These are phyloP conservation scores for Abortiporus biennis DNA, from an alignment of 1,284 basidiomycete genomes.

Conservation along the genomic window DNA sequence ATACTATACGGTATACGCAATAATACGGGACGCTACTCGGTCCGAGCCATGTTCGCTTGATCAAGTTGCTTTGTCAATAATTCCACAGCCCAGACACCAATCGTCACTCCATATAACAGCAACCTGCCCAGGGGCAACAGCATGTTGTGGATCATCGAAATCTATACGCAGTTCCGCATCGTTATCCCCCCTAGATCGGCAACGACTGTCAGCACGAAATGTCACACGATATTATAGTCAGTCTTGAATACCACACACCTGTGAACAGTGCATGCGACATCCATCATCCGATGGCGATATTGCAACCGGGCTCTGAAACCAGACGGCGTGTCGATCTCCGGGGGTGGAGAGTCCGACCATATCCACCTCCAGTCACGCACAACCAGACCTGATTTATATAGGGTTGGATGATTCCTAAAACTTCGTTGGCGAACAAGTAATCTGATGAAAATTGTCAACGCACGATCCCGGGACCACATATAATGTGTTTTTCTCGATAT, in stretches of 20 bases:
- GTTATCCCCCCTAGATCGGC: constrained; percentile 1
- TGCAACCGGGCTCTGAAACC: constrained; percentile 55
- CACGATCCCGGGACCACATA: constrained; percentile 74
- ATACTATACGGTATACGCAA: too few species aligned
- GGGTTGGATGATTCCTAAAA: constrained; percentile 55
- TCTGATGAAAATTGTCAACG: constrained; percentile 22
- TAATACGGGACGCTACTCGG: neutral
- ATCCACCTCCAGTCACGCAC: constrained; percentile 70
- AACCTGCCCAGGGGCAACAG: constrained; percentile 79
- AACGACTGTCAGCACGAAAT: neutral
- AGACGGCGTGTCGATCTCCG: constrained; percentile 29
- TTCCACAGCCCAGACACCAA: constrained; percentile 83
- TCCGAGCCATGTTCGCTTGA: neutral
- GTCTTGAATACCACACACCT: constrained; percentile 25
- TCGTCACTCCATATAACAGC: constrained; percentile 68
- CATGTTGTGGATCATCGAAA: constrained; percentile 58
- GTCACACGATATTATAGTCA: too few species aligned
- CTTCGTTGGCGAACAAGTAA: neutral
- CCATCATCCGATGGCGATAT: constrained; percentile 67
- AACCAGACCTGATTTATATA: constrained; percentile 45
- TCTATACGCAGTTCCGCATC: constrained; percentile 30
- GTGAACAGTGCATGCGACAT: constrained; percentile 42
- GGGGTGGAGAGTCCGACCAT: constrained; percentile 55
- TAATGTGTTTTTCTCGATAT: constrained; percentile 53
- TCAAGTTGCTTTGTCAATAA: constrained; percentile 34